These are phyloP conservation scores for Celoporthe dispersa DNA, from an alignment of 2,329 filamentous ascomycete species.

Conservation along the genomic window DNA sequence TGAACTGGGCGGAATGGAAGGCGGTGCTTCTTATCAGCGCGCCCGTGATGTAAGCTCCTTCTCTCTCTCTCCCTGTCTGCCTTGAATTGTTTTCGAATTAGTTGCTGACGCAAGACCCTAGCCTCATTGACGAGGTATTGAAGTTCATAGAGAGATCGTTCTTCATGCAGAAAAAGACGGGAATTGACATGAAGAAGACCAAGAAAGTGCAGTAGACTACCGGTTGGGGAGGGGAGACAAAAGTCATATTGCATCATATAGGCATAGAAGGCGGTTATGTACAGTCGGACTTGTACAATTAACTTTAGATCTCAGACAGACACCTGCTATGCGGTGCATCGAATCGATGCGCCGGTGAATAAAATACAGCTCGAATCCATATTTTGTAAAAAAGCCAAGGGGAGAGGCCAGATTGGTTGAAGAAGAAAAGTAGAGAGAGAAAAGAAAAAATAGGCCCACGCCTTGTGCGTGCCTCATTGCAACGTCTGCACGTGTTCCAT, in stretches of 20 bases:
- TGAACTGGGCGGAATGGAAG: conserved; percentile 88
- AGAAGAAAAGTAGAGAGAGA: too few relatives aligned
- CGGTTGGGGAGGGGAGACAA: conserved; percentile 29
- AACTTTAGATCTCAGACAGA: conserved; percentile 23
- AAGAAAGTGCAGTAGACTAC: conserved; percentile 59
- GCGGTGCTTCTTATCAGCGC: conserved; percentile 87
- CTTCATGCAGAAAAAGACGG: conserved; percentile 59
- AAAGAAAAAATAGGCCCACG: not conserved
- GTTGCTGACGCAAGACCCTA: conserved; percentile 38
- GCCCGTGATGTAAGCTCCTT: conserved; percentile 82
- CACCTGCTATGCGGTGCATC: conserved; percentile 12
- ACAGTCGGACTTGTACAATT: conserved; percentile 20
- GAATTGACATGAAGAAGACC: conserved; percentile 41
- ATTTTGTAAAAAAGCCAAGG: not conserved
- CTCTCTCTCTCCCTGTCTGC: too few relatives aligned
- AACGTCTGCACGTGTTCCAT: not conserved
- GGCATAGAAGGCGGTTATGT: conserved; percentile 28
- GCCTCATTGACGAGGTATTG: conserved; percentile 80
- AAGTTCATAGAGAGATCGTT: conserved; percentile 76
- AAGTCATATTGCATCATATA: conserved; percentile 18
- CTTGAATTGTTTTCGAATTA: not conserved
- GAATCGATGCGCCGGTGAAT: not conserved
- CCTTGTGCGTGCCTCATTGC: not conserved
- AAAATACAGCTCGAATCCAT: not conserved
- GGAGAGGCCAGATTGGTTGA: not conserved